phyloP scores from a whole-genome alignment of 148 eudicot genomes.

The Suaeda aralocaspica region DNA sequence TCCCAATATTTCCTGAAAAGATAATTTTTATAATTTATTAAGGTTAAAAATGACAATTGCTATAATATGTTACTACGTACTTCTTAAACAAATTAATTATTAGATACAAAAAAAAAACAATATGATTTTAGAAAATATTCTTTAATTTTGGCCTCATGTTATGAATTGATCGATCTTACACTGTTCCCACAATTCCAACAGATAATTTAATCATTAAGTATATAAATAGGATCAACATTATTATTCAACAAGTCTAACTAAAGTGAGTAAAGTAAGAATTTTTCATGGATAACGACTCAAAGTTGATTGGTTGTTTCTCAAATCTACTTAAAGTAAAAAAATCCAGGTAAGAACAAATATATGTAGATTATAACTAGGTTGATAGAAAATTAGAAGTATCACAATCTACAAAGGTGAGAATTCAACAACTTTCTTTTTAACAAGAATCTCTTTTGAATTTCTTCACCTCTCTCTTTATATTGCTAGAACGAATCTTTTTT shows the following conservation, averaged over 20 bases:
- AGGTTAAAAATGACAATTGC: too few species aligned
- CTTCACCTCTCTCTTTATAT: background rate
- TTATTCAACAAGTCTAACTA: background rate
- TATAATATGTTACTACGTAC: too few species aligned
- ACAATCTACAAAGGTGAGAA: background rate
- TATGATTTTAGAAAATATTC: too few species aligned
- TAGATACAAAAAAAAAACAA: too few species aligned
- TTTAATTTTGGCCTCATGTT: too few species aligned
- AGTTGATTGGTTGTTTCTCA: too few species aligned
- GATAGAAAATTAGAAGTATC: background rate
- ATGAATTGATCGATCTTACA: background rate
- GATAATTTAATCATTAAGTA: background rate
- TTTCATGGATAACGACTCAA: constrained; percentile 18
- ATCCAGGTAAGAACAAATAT: background rate
- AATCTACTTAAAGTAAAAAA: constrained; percentile 1
- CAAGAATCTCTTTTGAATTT: constrained; percentile 10
- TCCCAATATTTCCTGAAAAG: too few species aligned
- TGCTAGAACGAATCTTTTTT: background rate
- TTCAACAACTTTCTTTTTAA: constrained; percentile 1
- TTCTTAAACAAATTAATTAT: too few species aligned
- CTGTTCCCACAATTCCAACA: constrained; percentile 17
- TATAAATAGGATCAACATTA: background rate
- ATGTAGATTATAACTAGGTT: background rate
- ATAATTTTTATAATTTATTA: too few species aligned
- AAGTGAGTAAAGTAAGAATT: background rate